Percentiles rank a stretch among this genome's conserved stretches.
phyloP scores from a whole-genome alignment of 2,329 filamentous ascomycete genomes.

The Metarhizium guizhouense region DNA sequence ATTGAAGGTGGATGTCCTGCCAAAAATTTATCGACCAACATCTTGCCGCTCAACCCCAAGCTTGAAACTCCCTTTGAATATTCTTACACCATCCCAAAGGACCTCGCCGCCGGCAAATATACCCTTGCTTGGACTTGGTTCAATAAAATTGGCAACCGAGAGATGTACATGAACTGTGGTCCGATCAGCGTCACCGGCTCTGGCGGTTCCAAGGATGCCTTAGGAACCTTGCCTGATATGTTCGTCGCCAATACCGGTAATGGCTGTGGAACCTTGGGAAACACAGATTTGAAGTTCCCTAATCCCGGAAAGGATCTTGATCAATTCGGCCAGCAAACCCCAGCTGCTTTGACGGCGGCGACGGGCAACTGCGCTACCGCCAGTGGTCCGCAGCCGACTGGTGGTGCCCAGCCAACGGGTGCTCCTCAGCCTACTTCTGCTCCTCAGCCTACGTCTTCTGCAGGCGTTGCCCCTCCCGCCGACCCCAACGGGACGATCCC shows the following conservation, averaged over 20 bases:
- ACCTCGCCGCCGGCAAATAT: constrained; percentile 66
- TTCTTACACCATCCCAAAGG: constrained; percentile 60
- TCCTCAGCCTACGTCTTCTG: neutral
- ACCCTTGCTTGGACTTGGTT: constrained; percentile 92
- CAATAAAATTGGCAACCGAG: constrained; percentile 85
- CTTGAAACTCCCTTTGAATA: constrained; percentile 42
- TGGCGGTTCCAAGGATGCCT: constrained; percentile 40
- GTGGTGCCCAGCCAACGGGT: constrained; percentile 8
- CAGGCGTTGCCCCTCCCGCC: neutral
- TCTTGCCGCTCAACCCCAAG: constrained; percentile 29
- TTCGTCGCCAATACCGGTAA: constrained; percentile 58
- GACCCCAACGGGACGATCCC: constrained; percentile 11
- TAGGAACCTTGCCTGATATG: constrained; percentile 58
- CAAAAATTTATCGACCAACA: constrained; percentile 45
- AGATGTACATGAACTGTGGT: constrained; percentile 98
- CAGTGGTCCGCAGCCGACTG: neutral
- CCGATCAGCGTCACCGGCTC: constrained; percentile 56
- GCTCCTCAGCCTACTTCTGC: neutral
- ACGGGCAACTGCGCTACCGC: constrained; percentile 13
- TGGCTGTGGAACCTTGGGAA: constrained; percentile 41
- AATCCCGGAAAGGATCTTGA: constrained; percentile 50
- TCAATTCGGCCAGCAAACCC: constrained; percentile 29
- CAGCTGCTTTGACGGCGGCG: constrained; percentile 19
- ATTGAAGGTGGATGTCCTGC: constrained; percentile 80
- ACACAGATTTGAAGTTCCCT: constrained; percentile 50